Evolutionary conservation across 1,284 basidiomycete species (phyloP).

Genomic region (Porogramme epimiltina): DNA sequence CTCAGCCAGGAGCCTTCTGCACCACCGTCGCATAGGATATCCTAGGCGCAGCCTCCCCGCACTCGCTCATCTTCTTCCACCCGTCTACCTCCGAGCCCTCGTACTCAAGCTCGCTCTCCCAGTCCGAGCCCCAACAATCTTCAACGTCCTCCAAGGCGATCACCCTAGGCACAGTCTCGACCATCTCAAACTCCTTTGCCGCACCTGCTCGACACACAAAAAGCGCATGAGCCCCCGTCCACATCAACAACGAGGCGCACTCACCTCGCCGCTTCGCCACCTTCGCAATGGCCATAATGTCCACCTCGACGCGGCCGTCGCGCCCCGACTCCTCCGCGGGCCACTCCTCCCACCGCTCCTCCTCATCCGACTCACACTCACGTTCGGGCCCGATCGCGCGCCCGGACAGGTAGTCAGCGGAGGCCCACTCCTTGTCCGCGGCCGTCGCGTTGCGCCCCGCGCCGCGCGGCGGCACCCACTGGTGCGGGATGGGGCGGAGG

Average conservation of each 20-base stretch:
- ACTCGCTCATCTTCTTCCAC: not conserved
- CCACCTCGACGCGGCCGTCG: conserved; percentile 3
- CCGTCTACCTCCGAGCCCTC: conserved; percentile 1
- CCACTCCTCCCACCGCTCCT: not conserved
- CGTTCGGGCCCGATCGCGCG: too few species aligned
- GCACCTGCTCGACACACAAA: not conserved
- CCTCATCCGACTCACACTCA: too few species aligned
- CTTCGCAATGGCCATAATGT: conserved; percentile 18
- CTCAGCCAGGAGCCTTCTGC: not conserved
- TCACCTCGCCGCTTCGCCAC: conserved; percentile 14
- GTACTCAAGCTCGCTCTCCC: conserved; percentile 2
- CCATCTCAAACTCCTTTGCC: conserved; percentile 4
- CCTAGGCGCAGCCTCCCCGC: too few species aligned
- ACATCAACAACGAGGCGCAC: not conserved
- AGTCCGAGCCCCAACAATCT: too few species aligned
- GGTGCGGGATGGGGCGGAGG: not conserved
- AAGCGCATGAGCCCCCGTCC: not conserved
- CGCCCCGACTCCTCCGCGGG: not conserved
- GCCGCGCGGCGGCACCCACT: conserved; percentile 2
- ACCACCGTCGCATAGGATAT: conserved; percentile 7
- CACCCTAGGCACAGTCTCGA: not conserved
- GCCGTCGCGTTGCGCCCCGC: conserved; percentile 12
- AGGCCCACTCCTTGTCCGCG: conserved; percentile 6
- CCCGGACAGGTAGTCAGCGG: conserved; percentile 5
- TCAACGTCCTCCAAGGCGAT: conserved; percentile 2